Base-by-base conservation (phyloP, 305 asterid genomes). In the Andrographis paniculata region DNA sequence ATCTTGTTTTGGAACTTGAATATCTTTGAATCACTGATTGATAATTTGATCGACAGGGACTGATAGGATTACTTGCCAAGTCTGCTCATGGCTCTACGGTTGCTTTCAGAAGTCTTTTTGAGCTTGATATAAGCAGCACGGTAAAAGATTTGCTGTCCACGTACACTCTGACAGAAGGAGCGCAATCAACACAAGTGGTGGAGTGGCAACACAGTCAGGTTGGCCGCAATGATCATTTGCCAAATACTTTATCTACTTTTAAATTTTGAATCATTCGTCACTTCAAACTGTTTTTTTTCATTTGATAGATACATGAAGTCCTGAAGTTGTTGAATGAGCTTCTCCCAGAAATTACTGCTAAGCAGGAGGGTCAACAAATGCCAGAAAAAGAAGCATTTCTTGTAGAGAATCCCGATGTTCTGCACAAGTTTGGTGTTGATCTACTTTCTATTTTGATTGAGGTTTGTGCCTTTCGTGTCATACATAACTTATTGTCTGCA, bases 191-290 rank as follows among this genome's bases (percentile, higher is more conserved):
- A 50, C 56, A 68, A 20, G 47, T 53, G 59, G 73, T 75, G 63
- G 93, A 79, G 59, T 94, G 93, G 50, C 81, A 80, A 36, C 70
- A 66, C 50, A 69, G 69, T 68, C 93, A 79, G 96, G 99, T 85
- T 43, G 36, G 65, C 48, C 35, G 3, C 47, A 49, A n/a, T 35
- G 20, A n/a, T 52, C 27, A 35, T 51, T 45, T 9, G 35, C 47
- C 18, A 7, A 11, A 28, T 27, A 28, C 18, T 60, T 5, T 10
- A 24, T 3, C 30, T 8, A 24, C 8, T 3, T 24, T 24, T 57
- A 44, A 45, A 14, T 13, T 52, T 48, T 18, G 5, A 16, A 31
- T 48, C 21, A 49, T 56, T 27, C 28, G 7, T 53, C 15, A 39
- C 18, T 53, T 22, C 12, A 38, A 37, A 7, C 2, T 13, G 63